Evolutionary conservation across 1,284 basidiomycete species (phyloP).

Genomic region (Blastosporella zonata): DNA sequence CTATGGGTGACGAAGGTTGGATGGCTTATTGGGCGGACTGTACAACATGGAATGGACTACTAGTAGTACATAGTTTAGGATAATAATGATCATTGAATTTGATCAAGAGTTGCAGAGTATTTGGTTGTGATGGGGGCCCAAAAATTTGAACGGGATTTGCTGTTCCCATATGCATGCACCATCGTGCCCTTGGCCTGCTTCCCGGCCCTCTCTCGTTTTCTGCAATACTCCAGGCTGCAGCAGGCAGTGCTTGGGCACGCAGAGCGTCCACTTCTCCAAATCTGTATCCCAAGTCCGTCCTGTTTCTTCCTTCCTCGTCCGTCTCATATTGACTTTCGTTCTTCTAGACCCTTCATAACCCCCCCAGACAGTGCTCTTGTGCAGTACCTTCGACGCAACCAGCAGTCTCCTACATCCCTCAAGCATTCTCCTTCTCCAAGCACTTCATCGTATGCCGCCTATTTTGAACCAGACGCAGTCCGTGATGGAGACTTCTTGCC

Average conservation of each 20-base stretch:
- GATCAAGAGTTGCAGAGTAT: slow-evolving; percentile 2
- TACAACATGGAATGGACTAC: slow-evolving; percentile 56
- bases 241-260: slow-evolving; percentile 47
- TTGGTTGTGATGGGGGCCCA: slow-evolving; percentile 17
- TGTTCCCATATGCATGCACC: slow-evolving; percentile 57
- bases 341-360: slow-evolving; percentile 2
- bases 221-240: slow-evolving; percentile 46
- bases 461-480: slow-evolving; percentile 23
- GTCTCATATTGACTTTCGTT: not conserved
- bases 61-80: slow-evolving; percentile 19
- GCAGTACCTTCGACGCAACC: not conserved
- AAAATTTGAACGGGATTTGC: slow-evolving; percentile 10
- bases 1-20: slow-evolving; percentile 71
- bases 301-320: not conserved
- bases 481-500: slow-evolving; percentile 18
- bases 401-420: too few species aligned
- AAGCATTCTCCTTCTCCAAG: not conserved
- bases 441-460: slow-evolving; percentile 5
- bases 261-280: slow-evolving; percentile 8
- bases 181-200: slow-evolving; percentile 40
- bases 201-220: slow-evolving; percentile 30
- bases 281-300: not conserved
- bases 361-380: slow-evolving; percentile 4
- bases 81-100: not conserved
- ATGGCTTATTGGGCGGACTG: slow-evolving; percentile 66